These are phyloP conservation scores for Biancaea sappan DNA, from an alignment of 306 rosid species.

Conservation along the genomic window DNA sequence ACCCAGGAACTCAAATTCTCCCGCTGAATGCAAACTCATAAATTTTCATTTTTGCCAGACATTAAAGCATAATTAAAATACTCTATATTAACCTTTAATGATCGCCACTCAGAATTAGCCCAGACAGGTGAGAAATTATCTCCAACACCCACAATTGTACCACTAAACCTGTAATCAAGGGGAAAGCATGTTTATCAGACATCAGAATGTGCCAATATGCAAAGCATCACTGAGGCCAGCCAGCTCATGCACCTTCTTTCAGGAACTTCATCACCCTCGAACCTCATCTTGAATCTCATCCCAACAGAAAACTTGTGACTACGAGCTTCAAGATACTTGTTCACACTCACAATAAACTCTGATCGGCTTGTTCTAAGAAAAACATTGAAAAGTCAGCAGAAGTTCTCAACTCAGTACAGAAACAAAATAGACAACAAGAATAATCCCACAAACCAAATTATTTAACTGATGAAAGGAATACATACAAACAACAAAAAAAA, in stretches of 20 bases:
- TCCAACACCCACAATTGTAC: slow-evolving; percentile 96
- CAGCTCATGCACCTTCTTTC: slow-evolving; percentile 78
- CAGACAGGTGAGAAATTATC: slow-evolving; percentile 75
- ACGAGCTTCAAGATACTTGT: slow-evolving; percentile 91
- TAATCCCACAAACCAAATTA: slow-evolving; percentile 19
- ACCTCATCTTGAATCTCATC: slow-evolving; percentile 98
- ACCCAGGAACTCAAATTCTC: neutral
- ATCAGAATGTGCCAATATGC: slow-evolving; percentile 8
- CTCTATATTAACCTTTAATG: slow-evolving; percentile 65
- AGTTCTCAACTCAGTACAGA: slow-evolving; percentile 14
- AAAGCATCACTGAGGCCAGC: slow-evolving; percentile 22
- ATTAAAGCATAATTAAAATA: slow-evolving; percentile 3
- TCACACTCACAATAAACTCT: slow-evolving; percentile 86
- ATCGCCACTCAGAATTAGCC: slow-evolving; percentile 96
- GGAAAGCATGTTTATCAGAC: slow-evolving; percentile 20
- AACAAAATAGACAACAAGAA: slow-evolving; percentile 7
- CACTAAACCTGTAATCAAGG: slow-evolving; percentile 75
- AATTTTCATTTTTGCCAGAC: too few species aligned
- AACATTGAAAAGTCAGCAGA: slow-evolving; percentile 41
- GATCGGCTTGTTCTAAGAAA: slow-evolving; percentile 90
- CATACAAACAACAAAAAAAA: neutral
- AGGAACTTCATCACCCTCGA: slow-evolving; percentile 98
- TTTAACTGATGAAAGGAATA: slow-evolving; percentile 8
- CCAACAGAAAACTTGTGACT: slow-evolving; percentile 92
- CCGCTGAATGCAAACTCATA: slow-evolving; percentile 10